Base-by-base conservation (phyloP, 2,329 filamentous ascomycete species). In the Didymella pomorum region DNA sequence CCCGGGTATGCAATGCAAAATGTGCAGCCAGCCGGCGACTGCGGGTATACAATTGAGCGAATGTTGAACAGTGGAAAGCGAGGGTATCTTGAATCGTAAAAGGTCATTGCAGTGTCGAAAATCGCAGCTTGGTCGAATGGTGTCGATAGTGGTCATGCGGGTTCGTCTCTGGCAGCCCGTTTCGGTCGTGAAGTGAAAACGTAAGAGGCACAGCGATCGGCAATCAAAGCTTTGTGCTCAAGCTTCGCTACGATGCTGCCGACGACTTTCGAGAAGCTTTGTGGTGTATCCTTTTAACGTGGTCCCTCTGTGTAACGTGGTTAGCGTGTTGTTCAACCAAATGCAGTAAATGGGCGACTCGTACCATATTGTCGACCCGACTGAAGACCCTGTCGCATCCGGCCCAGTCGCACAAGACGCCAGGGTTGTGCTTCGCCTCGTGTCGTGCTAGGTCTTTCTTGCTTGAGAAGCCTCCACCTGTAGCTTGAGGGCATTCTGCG, bases 391-490 rank as follows among this genome's bases (percentile, higher is more conserved):
- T 75, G 53, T 81, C 80, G 70, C 86, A 88, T 7, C 81, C 83
- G 28, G 81, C 79, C 82, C 82, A 86, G 62, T 86, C 83, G 65
- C 86, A 88, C 35, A 80, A 67, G 50, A 88, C 82, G n/a, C 80
- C 81, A 2, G 86, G 85, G 62, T 86, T 86, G 71, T 88, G 86
- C 69, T 86, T 87, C 42, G 85, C 85, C 70, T 87, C 86, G 62
- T 88, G 86, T 37, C 86, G 76, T 25, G 83, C 82, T 20, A 85
- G 81, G 62, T 88, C 86, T 66, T 88, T 88, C 69, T 86, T 87
- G 67, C 83, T 86, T 7, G 84, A 86, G 69, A 87, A 88, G 0
- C 86, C 85, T 29, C 84, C 84, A 33, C 81, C 80, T 2, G 76
- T 79, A 10, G 83, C 78, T 65, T 87, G 84, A 12, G 84, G 83